Evolutionary conservation across 495 filamentous ascomycete species (phyloP).

Genomic region (Trichoderma virens): DNA sequence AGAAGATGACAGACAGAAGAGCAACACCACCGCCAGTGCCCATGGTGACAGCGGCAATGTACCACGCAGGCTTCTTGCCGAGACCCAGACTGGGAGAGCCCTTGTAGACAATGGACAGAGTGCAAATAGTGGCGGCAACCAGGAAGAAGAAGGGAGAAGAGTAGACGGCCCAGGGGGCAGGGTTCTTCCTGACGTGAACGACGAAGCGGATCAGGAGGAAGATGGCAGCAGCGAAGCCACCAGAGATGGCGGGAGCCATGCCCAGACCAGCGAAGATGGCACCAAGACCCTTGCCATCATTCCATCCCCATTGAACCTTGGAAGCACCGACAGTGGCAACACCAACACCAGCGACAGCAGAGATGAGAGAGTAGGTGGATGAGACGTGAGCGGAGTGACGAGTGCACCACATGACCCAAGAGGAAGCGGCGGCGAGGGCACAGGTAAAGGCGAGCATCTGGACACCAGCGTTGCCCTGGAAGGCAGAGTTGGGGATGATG

Average conservation of each 20-base stretch:
- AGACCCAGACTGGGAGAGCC: constrained; percentile 50
- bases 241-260: constrained; percentile 54
- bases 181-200: constrained; percentile 50
- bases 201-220: constrained; percentile 54
- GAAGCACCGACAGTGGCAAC: constrained; percentile 46
- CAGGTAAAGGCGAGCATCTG: constrained; percentile 56
- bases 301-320: constrained; percentile 56
- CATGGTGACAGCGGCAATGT: constrained; percentile 48
- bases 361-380: constrained; percentile 57
- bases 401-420: constrained; percentile 53
- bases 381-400: constrained; percentile 54
- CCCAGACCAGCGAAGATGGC: constrained; percentile 54
- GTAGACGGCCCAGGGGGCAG: constrained; percentile 49
- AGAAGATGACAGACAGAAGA: constrained; percentile 48
- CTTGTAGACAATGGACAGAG: constrained; percentile 58
- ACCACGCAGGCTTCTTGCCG: constrained; percentile 47
- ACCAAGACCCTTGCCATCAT: constrained; percentile 49
- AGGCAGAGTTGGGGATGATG: constrained; percentile 45
- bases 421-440: constrained; percentile 44
- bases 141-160: constrained; percentile 53
- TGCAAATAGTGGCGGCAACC: constrained; percentile 48
- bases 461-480: constrained; percentile 45
- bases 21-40: constrained; percentile 44
- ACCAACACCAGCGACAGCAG: constrained; percentile 54
- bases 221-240: constrained; percentile 46